phyloP scores from a whole-genome alignment of 176 grass and related monocot species.

The Lolium perenne region DNA sequence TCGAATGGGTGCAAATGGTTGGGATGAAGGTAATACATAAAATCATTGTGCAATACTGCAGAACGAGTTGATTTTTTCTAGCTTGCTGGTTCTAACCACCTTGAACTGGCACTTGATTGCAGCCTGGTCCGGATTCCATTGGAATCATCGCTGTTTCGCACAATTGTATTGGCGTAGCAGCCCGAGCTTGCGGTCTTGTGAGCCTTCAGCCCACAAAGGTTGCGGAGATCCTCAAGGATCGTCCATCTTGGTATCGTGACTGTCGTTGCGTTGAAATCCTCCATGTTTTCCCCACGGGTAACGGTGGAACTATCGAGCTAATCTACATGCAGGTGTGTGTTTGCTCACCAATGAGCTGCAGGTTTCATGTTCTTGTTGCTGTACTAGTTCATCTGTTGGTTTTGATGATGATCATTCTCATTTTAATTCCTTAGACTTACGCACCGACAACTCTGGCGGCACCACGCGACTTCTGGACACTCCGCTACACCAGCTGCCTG shows the following conservation, averaged over 20 bases:
- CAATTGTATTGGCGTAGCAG: conserved; percentile 98
- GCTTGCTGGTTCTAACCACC: neutral
- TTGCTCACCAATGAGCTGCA: neutral
- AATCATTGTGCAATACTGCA: neutral
- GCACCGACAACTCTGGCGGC: conserved; percentile 82
- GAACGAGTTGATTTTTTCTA: neutral
- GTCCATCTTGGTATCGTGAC: conserved; percentile 88
- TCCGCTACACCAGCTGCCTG: conserved; percentile 87
- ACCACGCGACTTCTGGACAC: conserved; percentile 91
- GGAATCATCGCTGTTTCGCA: conserved; percentile 99
- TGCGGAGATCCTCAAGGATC: conserved; percentile 98
- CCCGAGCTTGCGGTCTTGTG: conserved; percentile 98
- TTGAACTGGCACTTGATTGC: neutral
- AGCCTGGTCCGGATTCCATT: conserved; percentile 99
- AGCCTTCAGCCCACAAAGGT: conserved; percentile 99
- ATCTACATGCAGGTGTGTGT: conserved; percentile 96
- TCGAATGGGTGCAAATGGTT: conserved; percentile 99
- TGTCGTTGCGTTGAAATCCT: conserved; percentile 80
- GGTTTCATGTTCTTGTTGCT: neutral
- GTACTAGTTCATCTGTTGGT: neutral
- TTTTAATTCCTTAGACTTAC: conserved; percentile 68
- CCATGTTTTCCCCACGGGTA: conserved; percentile 87
- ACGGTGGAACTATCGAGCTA: conserved; percentile 97
- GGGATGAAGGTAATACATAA: conserved; percentile 86
- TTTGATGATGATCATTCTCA: neutral